phyloP scores from a whole-genome alignment of 2,329 filamentous ascomycete genomes.

The Fusarium vanettenii region DNA sequence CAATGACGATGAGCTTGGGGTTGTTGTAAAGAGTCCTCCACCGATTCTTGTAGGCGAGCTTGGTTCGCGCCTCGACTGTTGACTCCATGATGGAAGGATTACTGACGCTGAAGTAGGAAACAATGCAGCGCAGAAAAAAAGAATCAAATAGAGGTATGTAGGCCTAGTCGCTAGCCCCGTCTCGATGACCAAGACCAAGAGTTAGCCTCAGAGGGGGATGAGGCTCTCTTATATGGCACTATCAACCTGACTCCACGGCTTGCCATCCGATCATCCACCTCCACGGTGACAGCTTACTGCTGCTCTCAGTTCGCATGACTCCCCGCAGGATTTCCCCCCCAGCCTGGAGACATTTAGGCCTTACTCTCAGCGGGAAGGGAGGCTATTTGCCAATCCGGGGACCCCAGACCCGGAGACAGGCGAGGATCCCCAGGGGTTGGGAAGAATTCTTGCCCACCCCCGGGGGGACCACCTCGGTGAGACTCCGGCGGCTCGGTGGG shows the following conservation, averaged over 20 bases:
- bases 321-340: neutral
- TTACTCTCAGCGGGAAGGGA: neutral
- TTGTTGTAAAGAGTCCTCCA: constrained; percentile 40
- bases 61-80: constrained; percentile 26
- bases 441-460: neutral
- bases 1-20: constrained; percentile 39
- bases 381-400: constrained; percentile 34
- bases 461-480: constrained; percentile 2
- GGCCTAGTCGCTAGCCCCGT: neutral
- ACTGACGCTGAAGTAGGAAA: neutral
- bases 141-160: neutral
- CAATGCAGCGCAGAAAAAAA: neutral
- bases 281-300: neutral
- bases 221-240: neutral
- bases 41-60: constrained; percentile 39
- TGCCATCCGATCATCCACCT: neutral
- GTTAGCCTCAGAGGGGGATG: neutral
- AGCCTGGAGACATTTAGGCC: neutral
- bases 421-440: neutral
- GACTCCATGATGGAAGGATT: constrained; percentile 22
- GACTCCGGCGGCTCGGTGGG: constrained; percentile 24
- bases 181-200: neutral
- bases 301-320: neutral
- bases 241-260: neutral
- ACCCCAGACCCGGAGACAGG: constrained; percentile 33